Conservation (phyloP, 2,329 filamentous ascomycete genomes). For the Talaromyces sp. region DNA sequence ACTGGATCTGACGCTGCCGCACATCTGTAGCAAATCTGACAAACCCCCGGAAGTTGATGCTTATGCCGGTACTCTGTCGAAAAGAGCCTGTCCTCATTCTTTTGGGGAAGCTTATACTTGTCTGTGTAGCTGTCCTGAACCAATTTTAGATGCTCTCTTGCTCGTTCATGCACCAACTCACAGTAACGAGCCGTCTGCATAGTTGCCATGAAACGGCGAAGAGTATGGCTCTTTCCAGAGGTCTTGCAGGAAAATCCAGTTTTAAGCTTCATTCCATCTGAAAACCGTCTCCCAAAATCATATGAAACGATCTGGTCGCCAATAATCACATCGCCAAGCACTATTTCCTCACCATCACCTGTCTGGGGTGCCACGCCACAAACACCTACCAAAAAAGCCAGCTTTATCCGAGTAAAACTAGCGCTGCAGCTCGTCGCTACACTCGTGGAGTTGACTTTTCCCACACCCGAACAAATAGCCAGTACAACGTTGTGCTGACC, state of each 20-base stretch:
- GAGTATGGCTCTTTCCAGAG: not conserved
- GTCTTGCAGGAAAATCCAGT: not conserved
- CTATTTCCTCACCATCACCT: not conserved
- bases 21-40: not conserved
- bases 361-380: conserved; percentile 4
- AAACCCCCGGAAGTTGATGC: not conserved
- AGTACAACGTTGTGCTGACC: conserved; percentile 4
- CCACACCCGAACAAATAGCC: not conserved
- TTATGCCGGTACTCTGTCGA: not conserved
- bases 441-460: not conserved
- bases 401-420: not conserved
- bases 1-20: not conserved
- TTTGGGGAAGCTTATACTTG: not conserved
- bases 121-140: not conserved
- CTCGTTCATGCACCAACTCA: not conserved
- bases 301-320: not conserved
- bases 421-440: not conserved
- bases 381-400: conserved; percentile 5
- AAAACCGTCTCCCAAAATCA: conserved; percentile 7
- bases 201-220: not conserved
- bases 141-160: not conserved
- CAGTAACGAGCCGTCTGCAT: not conserved
- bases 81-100: not conserved
- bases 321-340: conserved; percentile 9
- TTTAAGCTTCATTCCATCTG: not conserved